These are phyloP conservation scores for Podila clonocystis DNA, from an alignment of 192 early-diverging fungal genomes.

Conservation along the genomic window DNA sequence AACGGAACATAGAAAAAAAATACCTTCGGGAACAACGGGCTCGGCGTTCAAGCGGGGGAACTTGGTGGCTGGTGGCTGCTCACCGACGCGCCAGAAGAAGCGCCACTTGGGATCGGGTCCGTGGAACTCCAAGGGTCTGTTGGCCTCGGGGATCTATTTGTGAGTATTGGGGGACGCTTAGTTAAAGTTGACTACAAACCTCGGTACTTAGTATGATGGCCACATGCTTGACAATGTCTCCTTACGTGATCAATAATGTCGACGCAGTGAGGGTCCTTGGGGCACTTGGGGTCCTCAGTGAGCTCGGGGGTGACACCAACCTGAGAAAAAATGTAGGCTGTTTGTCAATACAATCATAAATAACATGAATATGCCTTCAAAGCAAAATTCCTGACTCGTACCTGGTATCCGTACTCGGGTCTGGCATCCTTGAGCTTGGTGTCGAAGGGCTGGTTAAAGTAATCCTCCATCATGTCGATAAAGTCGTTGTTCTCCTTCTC, in stretches of 20 bases:
- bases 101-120: slow-evolving; percentile 79
- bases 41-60: slow-evolving; percentile 71
- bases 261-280: slow-evolving; percentile 65
- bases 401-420: slow-evolving; percentile 66
- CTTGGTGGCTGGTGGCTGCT: slow-evolving; percentile 60
- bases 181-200: background rate
- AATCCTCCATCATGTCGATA: slow-evolving; percentile 75
- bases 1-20: background rate
- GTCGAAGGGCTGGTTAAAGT: slow-evolving; percentile 70
- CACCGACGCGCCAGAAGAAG: slow-evolving; percentile 76
- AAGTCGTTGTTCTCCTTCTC: slow-evolving; percentile 54
- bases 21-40: slow-evolving; percentile 70
- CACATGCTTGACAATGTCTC: background rate
- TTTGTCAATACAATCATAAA: background rate
- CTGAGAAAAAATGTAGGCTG: background rate
- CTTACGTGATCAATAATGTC: slow-evolving; percentile 59
- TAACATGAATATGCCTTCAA: no score
- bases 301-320: slow-evolving; percentile 72
- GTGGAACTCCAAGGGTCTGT: slow-evolving; percentile 65
- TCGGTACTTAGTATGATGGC: background rate
- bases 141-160: slow-evolving; percentile 57
- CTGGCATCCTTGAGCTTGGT: slow-evolving; percentile 71
- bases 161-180: background rate
- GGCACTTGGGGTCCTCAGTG: slow-evolving; percentile 74
- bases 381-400: background rate